phyloP scores from a whole-genome alignment of 225 moss, liverwort and hornwort genomes.

The Polytrichum commune region DNA sequence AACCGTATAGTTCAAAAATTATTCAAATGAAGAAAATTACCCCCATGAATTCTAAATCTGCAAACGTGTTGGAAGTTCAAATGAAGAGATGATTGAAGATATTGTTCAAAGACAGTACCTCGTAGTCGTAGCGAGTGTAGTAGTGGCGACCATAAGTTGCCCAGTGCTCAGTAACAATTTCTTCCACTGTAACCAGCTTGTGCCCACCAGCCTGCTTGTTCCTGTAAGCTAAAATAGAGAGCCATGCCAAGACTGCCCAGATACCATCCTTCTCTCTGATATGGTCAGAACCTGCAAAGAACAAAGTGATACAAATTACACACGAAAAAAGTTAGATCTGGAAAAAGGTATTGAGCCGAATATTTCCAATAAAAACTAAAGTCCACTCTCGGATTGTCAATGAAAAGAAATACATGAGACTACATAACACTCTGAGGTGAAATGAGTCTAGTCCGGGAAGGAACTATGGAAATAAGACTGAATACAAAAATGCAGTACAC shows the following conservation, averaged over 20 bases:
- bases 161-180: slow-evolving; percentile 93
- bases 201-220: slow-evolving; percentile 59
- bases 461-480: too few relatives aligned
- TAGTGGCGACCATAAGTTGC: slow-evolving; percentile 85
- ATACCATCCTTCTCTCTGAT: slow-evolving; percentile 98
- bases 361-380: too few relatives aligned
- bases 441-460: too few relatives aligned
- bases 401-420: too few relatives aligned
- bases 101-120: slow-evolving; percentile 34
- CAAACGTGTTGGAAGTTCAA: not conserved
- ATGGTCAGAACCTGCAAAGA: slow-evolving; percentile 79
- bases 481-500: too few relatives aligned
- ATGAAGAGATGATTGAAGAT: too few relatives aligned
- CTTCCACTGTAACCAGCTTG: slow-evolving; percentile 83
- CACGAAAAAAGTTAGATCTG: too few relatives aligned
- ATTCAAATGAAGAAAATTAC: not conserved
- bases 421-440: too few relatives aligned
- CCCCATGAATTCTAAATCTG: not conserved
- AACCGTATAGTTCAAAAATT: too few relatives aligned
- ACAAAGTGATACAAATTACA: not conserved
- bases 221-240: slow-evolving; percentile 80
- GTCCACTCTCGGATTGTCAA: too few relatives aligned
- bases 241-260: slow-evolving; percentile 98
- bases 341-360: too few relatives aligned
- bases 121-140: slow-evolving; percentile 98